Conservation (phyloP, 192 early-diverging fungal genomes). For the Coemansia reversa region DNA sequence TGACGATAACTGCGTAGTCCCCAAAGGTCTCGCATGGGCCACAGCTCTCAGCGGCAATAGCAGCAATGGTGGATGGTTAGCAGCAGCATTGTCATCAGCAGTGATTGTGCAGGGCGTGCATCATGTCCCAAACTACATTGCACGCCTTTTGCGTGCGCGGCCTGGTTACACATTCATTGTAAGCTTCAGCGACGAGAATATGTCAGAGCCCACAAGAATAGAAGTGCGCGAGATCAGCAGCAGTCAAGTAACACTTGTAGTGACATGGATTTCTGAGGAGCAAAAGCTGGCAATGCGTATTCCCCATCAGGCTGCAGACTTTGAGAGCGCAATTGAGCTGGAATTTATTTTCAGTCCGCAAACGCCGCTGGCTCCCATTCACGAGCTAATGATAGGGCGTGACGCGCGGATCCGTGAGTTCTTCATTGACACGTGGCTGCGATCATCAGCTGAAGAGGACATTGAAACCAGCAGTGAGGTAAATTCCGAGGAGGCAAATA, state of each 20-base stretch:
- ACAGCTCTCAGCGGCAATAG: conserved; percentile 74
- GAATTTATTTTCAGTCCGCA: conserved; percentile 74
- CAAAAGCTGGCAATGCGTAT: conserved; percentile 56
- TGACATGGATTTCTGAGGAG: neutral
- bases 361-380: conserved; percentile 77
- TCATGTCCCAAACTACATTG: conserved; percentile 62
- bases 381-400: conserved; percentile 58
- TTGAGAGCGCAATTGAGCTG: conserved; percentile 66
- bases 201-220: neutral
- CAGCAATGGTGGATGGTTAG: conserved; percentile 81
- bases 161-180: conserved; percentile 53
- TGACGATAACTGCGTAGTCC: neutral
- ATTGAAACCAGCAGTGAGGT: neutral
- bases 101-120: conserved; percentile 74
- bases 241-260: neutral
- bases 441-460: neutral
- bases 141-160: conserved; percentile 62
- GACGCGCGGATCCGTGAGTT: conserved; percentile 86
- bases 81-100: conserved; percentile 71
- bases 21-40: conserved; percentile 56
- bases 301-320: conserved; percentile 37
- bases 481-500: neutral
- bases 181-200: neutral
- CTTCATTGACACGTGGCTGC: conserved; percentile 80
- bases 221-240: neutral